phyloP scores from a whole-genome alignment of 352 stramenopile species.

The Pythium aquatile region DNA sequence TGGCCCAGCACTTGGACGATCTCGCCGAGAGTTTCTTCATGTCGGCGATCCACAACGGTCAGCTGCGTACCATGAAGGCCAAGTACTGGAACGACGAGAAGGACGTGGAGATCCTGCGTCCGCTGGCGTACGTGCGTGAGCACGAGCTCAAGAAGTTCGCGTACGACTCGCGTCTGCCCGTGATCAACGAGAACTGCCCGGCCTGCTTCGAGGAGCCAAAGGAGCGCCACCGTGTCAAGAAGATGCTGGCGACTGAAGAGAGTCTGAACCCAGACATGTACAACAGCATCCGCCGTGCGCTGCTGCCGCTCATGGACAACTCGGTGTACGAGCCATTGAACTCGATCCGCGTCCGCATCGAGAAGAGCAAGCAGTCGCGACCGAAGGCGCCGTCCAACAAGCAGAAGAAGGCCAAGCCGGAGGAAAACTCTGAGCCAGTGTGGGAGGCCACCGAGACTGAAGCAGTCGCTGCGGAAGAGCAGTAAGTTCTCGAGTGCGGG shows the following conservation, averaged over 20 bases:
- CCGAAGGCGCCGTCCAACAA: slow-evolving; percentile 25
- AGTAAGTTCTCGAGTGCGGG: neutral
- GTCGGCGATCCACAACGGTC: slow-evolving; percentile 75
- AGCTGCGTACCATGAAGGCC: slow-evolving; percentile 93
- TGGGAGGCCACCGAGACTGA: neutral
- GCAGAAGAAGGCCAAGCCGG: slow-evolving; percentile 10
- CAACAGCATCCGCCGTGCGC: slow-evolving; percentile 34
- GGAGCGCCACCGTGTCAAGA: slow-evolving; percentile 93
- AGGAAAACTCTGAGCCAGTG: neutral
- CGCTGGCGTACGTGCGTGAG: slow-evolving; percentile 93
- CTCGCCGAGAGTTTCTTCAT: slow-evolving; percentile 96
- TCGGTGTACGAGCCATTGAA: slow-evolving; percentile 47
- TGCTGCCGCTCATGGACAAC: slow-evolving; percentile 67
- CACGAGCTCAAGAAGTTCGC: slow-evolving; percentile 75
- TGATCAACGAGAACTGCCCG: slow-evolving; percentile 98
- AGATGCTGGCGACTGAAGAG: slow-evolving; percentile 90
- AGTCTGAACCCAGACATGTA: slow-evolving; percentile 77
- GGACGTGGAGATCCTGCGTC: slow-evolving; percentile 93
- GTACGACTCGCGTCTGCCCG: slow-evolving; percentile 75
- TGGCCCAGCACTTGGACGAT: slow-evolving; percentile 95
- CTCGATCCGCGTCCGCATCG: slow-evolving; percentile 30
- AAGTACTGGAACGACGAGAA: slow-evolving; percentile 93
- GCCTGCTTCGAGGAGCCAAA: slow-evolving; percentile 96
- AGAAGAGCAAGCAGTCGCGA: slow-evolving; percentile 28
- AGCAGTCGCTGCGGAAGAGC: neutral